Base-by-base conservation (phyloP, 2,329 filamentous ascomycete species). In the Rutstroemia sp. region DNA sequence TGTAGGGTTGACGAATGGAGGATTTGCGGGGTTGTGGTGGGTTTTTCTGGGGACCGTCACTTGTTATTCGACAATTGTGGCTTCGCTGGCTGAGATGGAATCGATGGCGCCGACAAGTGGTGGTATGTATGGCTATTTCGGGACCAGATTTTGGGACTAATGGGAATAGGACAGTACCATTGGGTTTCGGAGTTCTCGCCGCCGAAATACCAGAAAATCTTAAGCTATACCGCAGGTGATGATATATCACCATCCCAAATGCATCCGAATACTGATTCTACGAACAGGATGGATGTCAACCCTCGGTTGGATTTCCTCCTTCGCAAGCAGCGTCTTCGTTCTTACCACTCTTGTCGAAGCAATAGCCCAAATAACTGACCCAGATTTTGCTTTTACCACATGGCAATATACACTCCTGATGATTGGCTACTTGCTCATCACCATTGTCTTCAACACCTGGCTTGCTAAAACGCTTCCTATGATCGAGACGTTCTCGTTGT, bases 151-250 rank as follows among this genome's bases (percentile, higher is more conserved):
- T 16, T 49, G 14, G n/a, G 0, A 80, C 77, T 0, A 73, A 74
- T 4, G 4, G 9, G 23, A 4, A 78, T 77, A 39, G 80, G 80
- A 1, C 79, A 83, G 61, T 82, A 82, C 59, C 78, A 81, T 61
- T 82, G 78, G 79, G 78, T 81, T 1, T 79, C 74, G 1, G 77
- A 80, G 51, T 80, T 81, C 58, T 74, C 77, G 0, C 75, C 78
- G 0, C 69, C 66, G 0, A 67, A 69, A 45, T 71, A 74, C 52
- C 78, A 82, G 61, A 79, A 77, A 56, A 74, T 77, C 38, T 68
- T 82, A 1, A 80, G 77, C 58, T 85, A 83, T 62, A 65, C 78
- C 16, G 74, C 75, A 5, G 76, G 74, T 64, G 52, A 23, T 34
- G 23, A 54, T 18, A 27, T 27, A 9, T 41, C 16, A 30, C 30